These are phyloP conservation scores for Pichia manshurica DNA, from an alignment of 805 yeast genomes.

Conservation along the genomic window DNA sequence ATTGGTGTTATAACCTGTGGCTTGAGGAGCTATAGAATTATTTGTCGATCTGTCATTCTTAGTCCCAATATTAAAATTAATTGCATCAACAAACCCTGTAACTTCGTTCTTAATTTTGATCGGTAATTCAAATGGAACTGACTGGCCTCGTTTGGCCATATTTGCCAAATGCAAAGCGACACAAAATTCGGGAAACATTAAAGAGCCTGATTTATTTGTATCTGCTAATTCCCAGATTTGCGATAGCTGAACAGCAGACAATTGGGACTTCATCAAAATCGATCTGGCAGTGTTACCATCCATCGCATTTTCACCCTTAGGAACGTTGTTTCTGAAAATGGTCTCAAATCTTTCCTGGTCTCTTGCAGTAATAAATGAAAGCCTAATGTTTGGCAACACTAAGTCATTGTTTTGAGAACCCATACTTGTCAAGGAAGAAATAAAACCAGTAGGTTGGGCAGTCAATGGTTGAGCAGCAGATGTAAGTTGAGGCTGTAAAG, in stretches of 20 bases:
- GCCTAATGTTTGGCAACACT: constrained; percentile 68
- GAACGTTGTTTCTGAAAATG: constrained; percentile 73
- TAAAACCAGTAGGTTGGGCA: constrained; percentile 44
- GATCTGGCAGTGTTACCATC: constrained; percentile 72
- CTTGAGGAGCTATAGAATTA: constrained; percentile 22
- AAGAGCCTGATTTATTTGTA: constrained; percentile 75
- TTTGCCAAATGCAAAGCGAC: constrained; percentile 85
- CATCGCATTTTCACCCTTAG: constrained; percentile 61
- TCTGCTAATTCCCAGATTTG: constrained; percentile 92
- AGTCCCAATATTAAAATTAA: constrained; percentile 68
- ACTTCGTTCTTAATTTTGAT: constrained; percentile 76
- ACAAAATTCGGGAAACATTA: constrained; percentile 91
- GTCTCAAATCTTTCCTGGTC: constrained; percentile 87
- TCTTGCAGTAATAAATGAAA: constrained; percentile 75
- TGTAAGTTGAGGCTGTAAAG: constrained; percentile 14
- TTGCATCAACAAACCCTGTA: constrained; percentile 81
- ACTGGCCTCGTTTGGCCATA: constrained; percentile 67
- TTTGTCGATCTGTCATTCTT: constrained; percentile 7
- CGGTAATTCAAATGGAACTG: constrained; percentile 69
- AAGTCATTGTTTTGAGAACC: constrained; percentile 40
- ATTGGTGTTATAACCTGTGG: constrained; percentile 18
- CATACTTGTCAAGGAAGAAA: constrained; percentile 24
- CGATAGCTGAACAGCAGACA: constrained; percentile 68
- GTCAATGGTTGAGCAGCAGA: constrained; percentile 26
- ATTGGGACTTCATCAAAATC: constrained; percentile 72